A percentile compares a stretch with the other conserved stretches of the same genome.
These are phyloP conservation scores for Pezicula rhizophila DNA, from an alignment of 2,329 filamentous ascomycete species.

Conservation along the genomic window DNA sequence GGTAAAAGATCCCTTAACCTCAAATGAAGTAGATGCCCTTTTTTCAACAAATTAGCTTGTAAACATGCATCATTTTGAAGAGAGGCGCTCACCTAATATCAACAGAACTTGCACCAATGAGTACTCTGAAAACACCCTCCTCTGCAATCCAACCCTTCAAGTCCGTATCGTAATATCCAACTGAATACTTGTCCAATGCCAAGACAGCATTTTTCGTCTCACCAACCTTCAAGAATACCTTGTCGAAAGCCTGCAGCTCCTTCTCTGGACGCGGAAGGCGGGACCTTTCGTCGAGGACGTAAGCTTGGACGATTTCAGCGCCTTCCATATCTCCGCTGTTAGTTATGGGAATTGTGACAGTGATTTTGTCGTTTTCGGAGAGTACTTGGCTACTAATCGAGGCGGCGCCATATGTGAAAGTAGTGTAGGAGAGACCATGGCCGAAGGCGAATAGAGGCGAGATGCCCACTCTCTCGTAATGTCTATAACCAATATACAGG, in stretches of 20 bases:
- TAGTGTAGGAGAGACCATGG: constrained; percentile 68
- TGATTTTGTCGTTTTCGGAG: constrained; percentile 28
- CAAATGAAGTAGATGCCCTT: constrained; percentile 45
- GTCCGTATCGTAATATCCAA: constrained; percentile 57
- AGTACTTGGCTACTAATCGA: constrained; percentile 40
- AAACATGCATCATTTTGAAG: not conserved
- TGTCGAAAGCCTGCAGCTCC: constrained; percentile 65
- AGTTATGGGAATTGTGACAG: constrained; percentile 41
- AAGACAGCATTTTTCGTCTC: constrained; percentile 36
- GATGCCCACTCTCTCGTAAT: constrained; percentile 59
- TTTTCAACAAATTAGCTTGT: constrained; percentile 13
- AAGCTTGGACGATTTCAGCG: constrained; percentile 61
- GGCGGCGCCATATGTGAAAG: constrained; percentile 57
- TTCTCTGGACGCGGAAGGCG: constrained; percentile 61
- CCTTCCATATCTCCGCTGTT: constrained; percentile 55
- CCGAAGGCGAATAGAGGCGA: constrained; percentile 65
- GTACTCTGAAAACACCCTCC: constrained; percentile 53
- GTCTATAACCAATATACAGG: constrained; percentile 66
- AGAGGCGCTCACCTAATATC: constrained; percentile 52
- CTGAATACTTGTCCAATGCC: constrained; percentile 39
- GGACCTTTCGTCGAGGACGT: constrained; percentile 58
- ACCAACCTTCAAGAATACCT: constrained; percentile 52
- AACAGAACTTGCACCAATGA: constrained; percentile 55
- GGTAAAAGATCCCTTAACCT: constrained; percentile 58
- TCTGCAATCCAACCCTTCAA: constrained; percentile 59